A percentile compares a stretch with the other conserved stretches of the same genome.
Conservation (phyloP, 257 asterid species). For the Cynanchum wilfordii region DNA sequence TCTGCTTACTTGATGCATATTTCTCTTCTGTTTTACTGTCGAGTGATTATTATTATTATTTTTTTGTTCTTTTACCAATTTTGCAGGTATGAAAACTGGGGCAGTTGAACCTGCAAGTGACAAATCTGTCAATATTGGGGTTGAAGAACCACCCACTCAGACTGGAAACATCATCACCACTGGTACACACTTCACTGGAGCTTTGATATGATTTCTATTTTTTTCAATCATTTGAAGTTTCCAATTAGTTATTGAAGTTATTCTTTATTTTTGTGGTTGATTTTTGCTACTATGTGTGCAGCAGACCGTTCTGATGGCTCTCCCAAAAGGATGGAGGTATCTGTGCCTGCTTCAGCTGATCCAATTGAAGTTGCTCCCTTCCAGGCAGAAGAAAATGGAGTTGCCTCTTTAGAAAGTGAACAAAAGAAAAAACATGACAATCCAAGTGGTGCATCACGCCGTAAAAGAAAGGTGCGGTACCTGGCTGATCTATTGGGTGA, state of each 20-base stretch:
- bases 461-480: slow-evolving; percentile 60
- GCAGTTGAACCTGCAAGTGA: not conserved
- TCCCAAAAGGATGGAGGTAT: not conserved
- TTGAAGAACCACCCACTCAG: not conserved
- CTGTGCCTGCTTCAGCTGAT: slow-evolving; percentile 7
- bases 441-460: slow-evolving; percentile 23
- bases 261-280: not conserved
- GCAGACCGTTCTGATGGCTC: not conserved
- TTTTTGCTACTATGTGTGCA: not conserved
- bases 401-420: slow-evolving; percentile 44
- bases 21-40: not conserved
- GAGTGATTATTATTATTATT: not conserved
- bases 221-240: not conserved
- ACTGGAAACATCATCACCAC: not conserved
- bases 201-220: not conserved
- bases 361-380: slow-evolving; percentile 24
- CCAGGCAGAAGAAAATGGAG: slow-evolving; percentile 26
- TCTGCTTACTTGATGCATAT: not conserved
- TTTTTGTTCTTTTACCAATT: not conserved
- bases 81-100: not conserved
- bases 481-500: slow-evolving; percentile 64
- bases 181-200: not conserved
- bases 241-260: not conserved
- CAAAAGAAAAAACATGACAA: slow-evolving; percentile 12
- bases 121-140: not conserved